Evolutionary conservation across 2,329 filamentous ascomycete genomes (phyloP), one percentile per base, ranked within the genome.

Genomic region (Coniochaeta prunicola): DNA sequence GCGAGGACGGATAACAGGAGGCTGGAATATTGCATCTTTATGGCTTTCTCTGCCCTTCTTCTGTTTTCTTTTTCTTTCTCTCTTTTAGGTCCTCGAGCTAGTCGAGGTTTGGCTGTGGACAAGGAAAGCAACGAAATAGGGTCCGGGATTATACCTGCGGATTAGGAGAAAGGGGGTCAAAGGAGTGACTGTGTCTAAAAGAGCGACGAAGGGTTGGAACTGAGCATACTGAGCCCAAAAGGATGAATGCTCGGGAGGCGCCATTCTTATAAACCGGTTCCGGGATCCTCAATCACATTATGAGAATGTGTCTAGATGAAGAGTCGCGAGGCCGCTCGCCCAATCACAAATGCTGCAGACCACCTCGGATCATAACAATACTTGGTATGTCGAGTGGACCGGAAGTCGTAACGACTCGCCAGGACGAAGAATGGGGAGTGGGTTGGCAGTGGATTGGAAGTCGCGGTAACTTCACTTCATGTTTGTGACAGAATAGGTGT

Each of bases 21-120:
- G 40, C 60, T 56, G n/a, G 60, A 57, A 26, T 70, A 60, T 31
- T 64, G 69, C 71, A 73, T 73, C 61, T 57, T 69, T 55, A 21
- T 30, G 40, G 28, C 5, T 45, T n/a, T n/a, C n/a, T n/a, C n/a
- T n/a, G n/a, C n/a, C n/a, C n/a, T n/a, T n/a, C n/a, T n/a, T n/a
- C n/a, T n/a, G n/a, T n/a, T n/a, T n/a, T n/a, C n/a, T n/a, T n/a
- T n/a, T n/a, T n/a, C n/a, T n/a, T n/a, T n/a, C n/a, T n/a, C n/a
- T n/a, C n/a, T n/a, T 42, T 28, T 55, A 31, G 50, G 10, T 55
- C 24, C 2, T 24, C 4, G 30, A 12, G 53, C 6, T 7, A 31
- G 53, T 34, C 15, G 8, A 34, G 30, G 9, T 8, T 55, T 13
- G 12, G n/a, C 33, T 21, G n/a, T n/a, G 30, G 53, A 17, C 21